phyloP scores from a whole-genome alignment of 1,284 basidiomycete species.

The Irpex rosettiformis region DNA sequence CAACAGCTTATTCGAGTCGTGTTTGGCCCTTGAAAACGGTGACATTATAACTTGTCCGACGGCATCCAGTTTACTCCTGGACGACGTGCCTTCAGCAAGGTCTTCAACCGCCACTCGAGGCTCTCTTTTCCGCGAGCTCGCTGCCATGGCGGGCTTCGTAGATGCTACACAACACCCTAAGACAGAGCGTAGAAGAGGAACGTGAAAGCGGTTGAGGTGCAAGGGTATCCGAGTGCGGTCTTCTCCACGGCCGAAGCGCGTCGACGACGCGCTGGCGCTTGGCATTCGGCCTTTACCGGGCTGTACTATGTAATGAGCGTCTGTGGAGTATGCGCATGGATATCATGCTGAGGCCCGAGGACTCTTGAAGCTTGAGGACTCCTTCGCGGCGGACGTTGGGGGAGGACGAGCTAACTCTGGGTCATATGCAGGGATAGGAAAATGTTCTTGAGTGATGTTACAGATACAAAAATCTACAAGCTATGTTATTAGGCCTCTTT shows the following conservation, averaged over 20 bases:
- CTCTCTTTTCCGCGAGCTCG: slow-evolving; percentile 26
- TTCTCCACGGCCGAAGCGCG: slow-evolving; percentile 7
- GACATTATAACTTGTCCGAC: slow-evolving; percentile 66
- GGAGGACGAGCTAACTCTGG: too few relatives aligned
- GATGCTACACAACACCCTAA: background rate
- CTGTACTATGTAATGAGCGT: slow-evolving; percentile 3
- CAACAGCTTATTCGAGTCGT: slow-evolving; percentile 65
- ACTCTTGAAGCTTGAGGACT: too few relatives aligned
- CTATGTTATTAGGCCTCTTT: background rate
- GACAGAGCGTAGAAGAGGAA: background rate
- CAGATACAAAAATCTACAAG: background rate
- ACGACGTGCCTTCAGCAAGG: slow-evolving; percentile 25
- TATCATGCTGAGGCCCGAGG: too few relatives aligned
- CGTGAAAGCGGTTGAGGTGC: slow-evolving; percentile 4
- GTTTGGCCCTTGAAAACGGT: slow-evolving; percentile 60
- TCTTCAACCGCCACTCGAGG: slow-evolving; percentile 35
- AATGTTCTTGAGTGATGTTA: too few relatives aligned
- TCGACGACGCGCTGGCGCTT: slow-evolving; percentile 3
- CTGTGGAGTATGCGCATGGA: background rate
- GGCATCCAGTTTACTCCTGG: slow-evolving; percentile 45
- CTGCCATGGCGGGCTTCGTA: slow-evolving; percentile 20
- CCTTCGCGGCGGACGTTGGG: too few relatives aligned
- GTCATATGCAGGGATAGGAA: too few relatives aligned
- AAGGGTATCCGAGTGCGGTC: slow-evolving; percentile 3
- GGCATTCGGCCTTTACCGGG: slow-evolving; percentile 7